Evolutionary conservation across 2,329 filamentous ascomycete genomes (phyloP).

Genomic region (Chaetomiaceae sp.): DNA sequence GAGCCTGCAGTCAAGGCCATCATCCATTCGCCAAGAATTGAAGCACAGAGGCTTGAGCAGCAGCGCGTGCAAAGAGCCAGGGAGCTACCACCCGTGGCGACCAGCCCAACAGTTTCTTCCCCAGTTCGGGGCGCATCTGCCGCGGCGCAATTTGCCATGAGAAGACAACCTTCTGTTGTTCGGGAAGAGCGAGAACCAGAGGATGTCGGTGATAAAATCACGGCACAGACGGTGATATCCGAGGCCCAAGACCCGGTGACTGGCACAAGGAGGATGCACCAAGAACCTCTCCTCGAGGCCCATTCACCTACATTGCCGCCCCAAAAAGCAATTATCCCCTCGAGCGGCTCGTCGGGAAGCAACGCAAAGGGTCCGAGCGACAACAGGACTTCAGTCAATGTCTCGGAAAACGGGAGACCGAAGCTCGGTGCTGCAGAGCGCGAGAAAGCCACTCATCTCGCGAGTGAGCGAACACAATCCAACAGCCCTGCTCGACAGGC

Average conservation of each 20-base stretch:
- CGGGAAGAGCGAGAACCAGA: constrained; percentile 36
- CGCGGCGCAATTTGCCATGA: constrained; percentile 14
- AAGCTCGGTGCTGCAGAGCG: constrained; percentile 8
- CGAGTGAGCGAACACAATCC: constrained; percentile 39
- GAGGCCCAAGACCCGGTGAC: constrained; percentile 34
- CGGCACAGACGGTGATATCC: constrained; percentile 14
- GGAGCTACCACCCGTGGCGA: not conserved
- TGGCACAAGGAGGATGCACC: constrained; percentile 30
- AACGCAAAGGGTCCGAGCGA: not conserved
- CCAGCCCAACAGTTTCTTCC: not conserved
- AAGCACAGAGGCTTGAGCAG: constrained; percentile 12
- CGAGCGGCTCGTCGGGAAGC: not conserved
- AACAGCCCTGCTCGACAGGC: constrained; percentile 63
- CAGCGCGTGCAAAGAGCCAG: constrained; percentile 6
- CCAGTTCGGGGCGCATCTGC: not conserved
- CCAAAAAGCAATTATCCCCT: not conserved
- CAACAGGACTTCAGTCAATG: not conserved
- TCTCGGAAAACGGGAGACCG: constrained; percentile 10
- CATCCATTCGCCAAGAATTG: constrained; percentile 19
- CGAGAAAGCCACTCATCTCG: constrained; percentile 11
- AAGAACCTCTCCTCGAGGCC: not conserved
- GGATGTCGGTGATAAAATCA: constrained; percentile 19
- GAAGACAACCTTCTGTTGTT: constrained; percentile 42
- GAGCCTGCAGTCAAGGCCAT: constrained; percentile 23
- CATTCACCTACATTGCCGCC: not conserved